Percentiles rank a stretch among this genome's conserved stretches.
These are phyloP conservation scores for Kwoniella sp. DNA, from an alignment of 768 basidiomycete genomes.

Conservation along the genomic window DNA sequence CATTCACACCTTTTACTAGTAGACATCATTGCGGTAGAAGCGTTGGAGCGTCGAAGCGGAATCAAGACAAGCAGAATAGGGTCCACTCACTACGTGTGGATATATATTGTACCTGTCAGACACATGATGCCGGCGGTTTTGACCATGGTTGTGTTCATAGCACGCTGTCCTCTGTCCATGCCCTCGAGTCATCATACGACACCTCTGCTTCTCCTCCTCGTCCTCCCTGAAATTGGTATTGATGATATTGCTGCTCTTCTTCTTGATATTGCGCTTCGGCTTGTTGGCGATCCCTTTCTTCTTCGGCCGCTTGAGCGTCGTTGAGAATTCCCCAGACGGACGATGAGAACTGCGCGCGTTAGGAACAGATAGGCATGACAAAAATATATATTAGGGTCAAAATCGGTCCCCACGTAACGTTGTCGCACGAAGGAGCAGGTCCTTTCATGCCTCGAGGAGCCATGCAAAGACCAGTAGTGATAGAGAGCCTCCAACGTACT, in stretches of 20 bases:
- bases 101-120: too few species aligned
- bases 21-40: conserved; percentile 40
- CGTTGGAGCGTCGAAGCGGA: background rate
- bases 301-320: conserved; percentile 54
- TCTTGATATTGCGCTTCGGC: conserved; percentile 9
- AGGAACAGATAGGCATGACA: background rate
- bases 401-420: too few species aligned
- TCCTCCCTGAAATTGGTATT: background rate
- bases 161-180: conserved; percentile 20
- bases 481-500: too few species aligned
- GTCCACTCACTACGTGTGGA: too few species aligned
- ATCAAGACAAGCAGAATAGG: background rate
- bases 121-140: background rate
- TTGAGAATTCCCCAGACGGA: conserved; percentile 90
- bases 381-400: too few species aligned
- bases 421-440: too few species aligned
- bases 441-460: too few species aligned
- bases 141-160: background rate
- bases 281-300: conserved; percentile 24
- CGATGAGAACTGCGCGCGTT: conserved; percentile 76
- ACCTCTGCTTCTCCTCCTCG: background rate
- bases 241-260: conserved; percentile 7
- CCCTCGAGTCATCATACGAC: conserved; percentile 20
- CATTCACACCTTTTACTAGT: conserved; percentile 50
- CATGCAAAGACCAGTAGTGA: too few species aligned